phyloP scores from a whole-genome alignment of 2,329 filamentous ascomycete species.

The Lachnellula occidentalis region DNA sequence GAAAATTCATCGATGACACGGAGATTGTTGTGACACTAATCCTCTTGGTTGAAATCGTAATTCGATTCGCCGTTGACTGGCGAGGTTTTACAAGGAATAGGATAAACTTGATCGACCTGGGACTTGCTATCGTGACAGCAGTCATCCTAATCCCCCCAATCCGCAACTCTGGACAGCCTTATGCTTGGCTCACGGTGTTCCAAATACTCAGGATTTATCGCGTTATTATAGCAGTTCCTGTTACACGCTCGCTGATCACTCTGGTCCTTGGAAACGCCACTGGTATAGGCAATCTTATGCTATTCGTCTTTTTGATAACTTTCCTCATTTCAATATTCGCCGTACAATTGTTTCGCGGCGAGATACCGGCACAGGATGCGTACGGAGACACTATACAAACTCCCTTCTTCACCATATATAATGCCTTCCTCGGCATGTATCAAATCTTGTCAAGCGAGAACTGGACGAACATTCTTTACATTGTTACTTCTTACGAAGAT shows the following conservation, averaged over 20 bases:
- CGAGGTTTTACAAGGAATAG: conserved; percentile 68
- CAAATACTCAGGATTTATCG: conserved; percentile 91
- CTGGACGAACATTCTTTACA: conserved; percentile 87
- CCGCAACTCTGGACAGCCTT: conserved; percentile 62
- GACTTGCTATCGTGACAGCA: conserved; percentile 72
- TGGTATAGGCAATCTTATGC: conserved; percentile 88
- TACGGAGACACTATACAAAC: conserved; percentile 60
- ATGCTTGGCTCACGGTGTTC: conserved; percentile 87
- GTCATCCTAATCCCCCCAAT: conserved; percentile 84
- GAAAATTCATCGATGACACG: conserved; percentile 61
- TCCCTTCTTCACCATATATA: conserved; percentile 87
- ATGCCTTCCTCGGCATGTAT: conserved; percentile 97
- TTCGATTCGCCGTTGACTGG: conserved; percentile 77
- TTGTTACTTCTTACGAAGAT: conserved; percentile 64
- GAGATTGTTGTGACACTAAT: conserved; percentile 74
- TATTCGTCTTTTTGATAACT: conserved; percentile 94
- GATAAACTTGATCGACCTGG: conserved; percentile 75
- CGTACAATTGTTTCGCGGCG: conserved; percentile 83
- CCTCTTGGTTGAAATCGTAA: conserved; percentile 73
- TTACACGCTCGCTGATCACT: conserved; percentile 80
- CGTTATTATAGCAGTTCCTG: conserved; percentile 79
- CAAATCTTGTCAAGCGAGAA: conserved; percentile 93
- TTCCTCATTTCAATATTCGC: conserved; percentile 93
- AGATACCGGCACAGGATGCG: conserved; percentile 62
- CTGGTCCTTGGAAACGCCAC: conserved; percentile 85